Evolutionary conservation across 2,329 filamentous ascomycete genomes (phyloP).

Genomic region (Talaromyces verruculosus): DNA sequence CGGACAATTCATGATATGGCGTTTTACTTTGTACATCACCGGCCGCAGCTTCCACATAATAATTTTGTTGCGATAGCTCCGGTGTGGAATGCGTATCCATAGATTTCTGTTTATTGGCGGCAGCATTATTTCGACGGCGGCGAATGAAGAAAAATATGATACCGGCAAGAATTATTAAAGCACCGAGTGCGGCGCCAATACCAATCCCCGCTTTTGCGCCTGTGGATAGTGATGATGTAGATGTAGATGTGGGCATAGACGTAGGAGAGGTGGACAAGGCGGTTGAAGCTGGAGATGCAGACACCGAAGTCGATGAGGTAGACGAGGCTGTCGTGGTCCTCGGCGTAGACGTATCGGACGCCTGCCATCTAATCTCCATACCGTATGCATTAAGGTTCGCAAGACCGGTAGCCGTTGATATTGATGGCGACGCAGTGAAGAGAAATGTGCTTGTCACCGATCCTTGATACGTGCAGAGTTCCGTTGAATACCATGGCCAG

Average conservation of each 20-base stretch:
- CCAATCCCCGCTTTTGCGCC: slow-evolving; percentile 8
- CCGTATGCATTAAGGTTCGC: slow-evolving; percentile 18
- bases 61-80: not conserved
- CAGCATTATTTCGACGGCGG: not conserved
- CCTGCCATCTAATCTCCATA: slow-evolving; percentile 14
- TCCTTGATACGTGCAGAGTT: slow-evolving; percentile 14
- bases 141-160: not conserved
- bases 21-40: not conserved
- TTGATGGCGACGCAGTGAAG: not conserved
- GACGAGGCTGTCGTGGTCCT: not conserved
- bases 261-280: not conserved
- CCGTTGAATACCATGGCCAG: slow-evolving; percentile 19
- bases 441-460: slow-evolving; percentile 9
- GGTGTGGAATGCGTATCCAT: not conserved
- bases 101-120: not conserved
- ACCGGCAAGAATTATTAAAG: not conserved
- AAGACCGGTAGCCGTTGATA: slow-evolving; percentile 9
- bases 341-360: not conserved
- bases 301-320: not conserved
- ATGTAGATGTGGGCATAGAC: not conserved
- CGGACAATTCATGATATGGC: not conserved
- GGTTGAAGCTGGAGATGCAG: not conserved
- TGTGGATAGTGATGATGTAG: slow-evolving; percentile 3
- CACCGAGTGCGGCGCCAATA: not conserved
- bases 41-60: not conserved